phyloP scores from a whole-genome alignment of 306 rosid genomes.

The Mimosa pudica region DNA sequence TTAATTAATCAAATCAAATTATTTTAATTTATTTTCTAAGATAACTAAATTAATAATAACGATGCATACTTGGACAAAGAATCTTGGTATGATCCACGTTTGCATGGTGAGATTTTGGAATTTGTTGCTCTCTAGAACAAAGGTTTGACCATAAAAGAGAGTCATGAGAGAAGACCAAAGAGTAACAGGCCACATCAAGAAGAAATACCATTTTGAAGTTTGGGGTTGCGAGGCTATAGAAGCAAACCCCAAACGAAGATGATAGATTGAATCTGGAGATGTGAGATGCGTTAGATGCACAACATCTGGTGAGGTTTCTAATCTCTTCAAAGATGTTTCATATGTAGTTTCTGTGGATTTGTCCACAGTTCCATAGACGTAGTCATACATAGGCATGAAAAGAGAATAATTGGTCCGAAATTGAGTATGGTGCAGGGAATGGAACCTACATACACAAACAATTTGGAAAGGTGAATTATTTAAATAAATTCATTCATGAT shows the following conservation, averaged over 20 bases:
- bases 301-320: conserved; percentile 46
- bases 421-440: conserved; percentile 77
- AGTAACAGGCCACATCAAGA: conserved; percentile 75
- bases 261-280: conserved; percentile 65
- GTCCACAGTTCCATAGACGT: conserved; percentile 63
- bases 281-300: conserved; percentile 72
- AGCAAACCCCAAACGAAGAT: conserved; percentile 60
- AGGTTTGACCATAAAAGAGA: conserved; percentile 50
- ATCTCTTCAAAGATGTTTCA: conserved; percentile 47
- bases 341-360: conserved; percentile 48
- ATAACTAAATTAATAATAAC: neutral
- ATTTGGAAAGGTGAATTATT: neutral
- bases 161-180: conserved; percentile 45
- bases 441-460: conserved; percentile 50
- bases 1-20: neutral
- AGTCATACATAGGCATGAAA: conserved; percentile 84
- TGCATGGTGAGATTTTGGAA: conserved; percentile 56
- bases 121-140: conserved; percentile 60
- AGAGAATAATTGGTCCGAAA: conserved; percentile 67
- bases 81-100: conserved; percentile 74
- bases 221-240: conserved; percentile 58
- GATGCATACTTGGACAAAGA: conserved; percentile 57
- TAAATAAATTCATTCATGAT: no score
- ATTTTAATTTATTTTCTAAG: neutral
- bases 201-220: conserved; percentile 51